Conservation (phyloP, 1,284 basidiomycete genomes). For the Hortiboletus rubellus region DNA sequence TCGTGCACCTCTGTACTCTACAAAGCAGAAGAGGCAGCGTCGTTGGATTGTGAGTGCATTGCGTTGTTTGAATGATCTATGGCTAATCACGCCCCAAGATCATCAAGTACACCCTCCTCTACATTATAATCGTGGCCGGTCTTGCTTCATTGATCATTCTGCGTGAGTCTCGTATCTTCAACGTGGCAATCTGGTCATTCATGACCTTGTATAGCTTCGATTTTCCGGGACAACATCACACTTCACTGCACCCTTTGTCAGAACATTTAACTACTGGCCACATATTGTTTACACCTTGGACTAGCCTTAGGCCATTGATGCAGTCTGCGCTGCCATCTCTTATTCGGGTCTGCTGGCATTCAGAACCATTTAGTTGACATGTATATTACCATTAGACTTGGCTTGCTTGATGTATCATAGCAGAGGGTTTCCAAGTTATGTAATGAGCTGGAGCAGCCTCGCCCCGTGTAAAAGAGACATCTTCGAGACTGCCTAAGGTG, state of each 20-base stretch:
- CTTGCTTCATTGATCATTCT: constrained; percentile 82
- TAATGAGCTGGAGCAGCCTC: constrained; percentile 7
- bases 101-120: constrained; percentile 83
- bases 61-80: neutral
- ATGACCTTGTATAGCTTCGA: constrained; percentile 47
- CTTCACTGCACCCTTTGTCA: constrained; percentile 73
- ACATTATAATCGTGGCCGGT: constrained; percentile 74
- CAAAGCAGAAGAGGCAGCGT: constrained; percentile 88
- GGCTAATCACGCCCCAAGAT: constrained; percentile 43
- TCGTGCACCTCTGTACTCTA: constrained; percentile 92
- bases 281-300: constrained; percentile 14
- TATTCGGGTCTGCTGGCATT: constrained; percentile 20
- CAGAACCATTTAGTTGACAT: constrained; percentile 24
- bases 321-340: constrained; percentile 9
- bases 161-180: constrained; percentile 55
- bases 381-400: constrained; percentile 29
- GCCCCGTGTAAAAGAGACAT: neutral
- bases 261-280: constrained; percentile 60
- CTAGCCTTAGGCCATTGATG: constrained; percentile 1
- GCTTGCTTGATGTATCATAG: constrained; percentile 37
- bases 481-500: neutral
- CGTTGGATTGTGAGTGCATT: constrained; percentile 76
- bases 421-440: constrained; percentile 11
- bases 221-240: constrained; percentile 69
- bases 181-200: neutral